A percentile compares a stretch with the other conserved stretches of the same genome.
phyloP scores from a whole-genome alignment of 192 early-diverging fungal species.

The Thoreauomyces humboldtii region DNA sequence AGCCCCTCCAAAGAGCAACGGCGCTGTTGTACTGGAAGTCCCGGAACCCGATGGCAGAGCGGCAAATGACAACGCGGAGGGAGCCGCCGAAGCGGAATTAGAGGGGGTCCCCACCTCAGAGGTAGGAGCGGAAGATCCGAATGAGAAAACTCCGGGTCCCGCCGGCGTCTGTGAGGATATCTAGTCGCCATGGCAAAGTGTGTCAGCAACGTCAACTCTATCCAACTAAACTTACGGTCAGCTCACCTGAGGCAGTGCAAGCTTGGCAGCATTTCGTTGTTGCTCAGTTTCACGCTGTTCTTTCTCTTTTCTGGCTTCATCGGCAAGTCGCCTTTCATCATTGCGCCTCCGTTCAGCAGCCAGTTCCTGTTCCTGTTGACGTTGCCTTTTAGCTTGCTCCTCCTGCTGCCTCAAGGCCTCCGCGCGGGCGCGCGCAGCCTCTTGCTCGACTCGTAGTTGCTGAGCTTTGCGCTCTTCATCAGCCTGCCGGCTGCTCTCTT shows the following conservation, averaged over 20 bases:
- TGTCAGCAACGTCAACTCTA: not conserved
- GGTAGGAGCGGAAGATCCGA: not conserved
- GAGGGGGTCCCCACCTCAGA: not conserved
- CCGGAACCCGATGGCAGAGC: no score
- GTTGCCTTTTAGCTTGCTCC: no score
- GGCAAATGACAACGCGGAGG: no score
- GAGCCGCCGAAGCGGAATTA: no score
- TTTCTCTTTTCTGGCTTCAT: constrained; percentile 3
- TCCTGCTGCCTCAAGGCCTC: constrained; percentile 2
- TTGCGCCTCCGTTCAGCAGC: not conserved
- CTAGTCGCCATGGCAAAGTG: not conserved
- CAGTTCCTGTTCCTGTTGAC: no score
- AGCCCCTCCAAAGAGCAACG: no score
- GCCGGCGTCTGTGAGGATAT: not conserved
- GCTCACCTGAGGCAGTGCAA: not conserved
- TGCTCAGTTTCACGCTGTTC: not conserved
- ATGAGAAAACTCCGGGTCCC: not conserved
- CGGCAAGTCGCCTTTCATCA: not conserved
- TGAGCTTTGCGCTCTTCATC: constrained; percentile 6
- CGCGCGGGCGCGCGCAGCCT: not conserved
- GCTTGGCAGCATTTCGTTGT: not conserved
- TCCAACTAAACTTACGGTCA: not conserved
- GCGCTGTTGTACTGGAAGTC: no score
- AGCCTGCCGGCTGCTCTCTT: not conserved
- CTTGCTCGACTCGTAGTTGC: not conserved